Evolutionary conservation across 768 basidiomycete species (phyloP).

Genomic region (Phylloporus arenicola): DNA sequence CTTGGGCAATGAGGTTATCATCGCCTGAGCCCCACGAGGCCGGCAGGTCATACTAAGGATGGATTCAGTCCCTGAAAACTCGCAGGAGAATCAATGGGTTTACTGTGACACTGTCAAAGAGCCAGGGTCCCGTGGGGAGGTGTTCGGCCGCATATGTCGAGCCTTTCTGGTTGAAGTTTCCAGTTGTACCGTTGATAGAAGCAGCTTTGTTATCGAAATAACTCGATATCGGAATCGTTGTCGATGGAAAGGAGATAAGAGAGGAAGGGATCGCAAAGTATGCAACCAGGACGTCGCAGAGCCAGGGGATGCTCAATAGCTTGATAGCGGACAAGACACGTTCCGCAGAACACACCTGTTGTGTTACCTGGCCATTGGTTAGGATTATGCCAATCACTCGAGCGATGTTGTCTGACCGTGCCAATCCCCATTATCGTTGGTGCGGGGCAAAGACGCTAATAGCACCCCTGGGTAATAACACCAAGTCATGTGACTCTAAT

Average conservation of each 20-base stretch:
- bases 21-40: constrained; percentile 33
- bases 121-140: constrained; percentile 37
- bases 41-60: constrained; percentile 40
- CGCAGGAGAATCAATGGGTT: background rate
- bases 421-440: background rate
- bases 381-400: background rate
- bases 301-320: constrained; percentile 16
- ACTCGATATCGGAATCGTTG: constrained; percentile 23
- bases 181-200: constrained; percentile 32
- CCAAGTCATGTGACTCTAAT: background rate
- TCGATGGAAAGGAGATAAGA: constrained; percentile 30
- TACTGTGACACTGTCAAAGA: constrained; percentile 38
- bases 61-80: background rate
- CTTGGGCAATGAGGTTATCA: constrained; percentile 43
- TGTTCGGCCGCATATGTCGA: constrained; percentile 38
- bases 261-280: constrained; percentile 12
- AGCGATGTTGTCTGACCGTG: constrained; percentile 12
- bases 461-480: background rate
- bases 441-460: background rate
- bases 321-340: constrained; percentile 14
- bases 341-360: constrained; percentile 8
- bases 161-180: constrained; percentile 37
- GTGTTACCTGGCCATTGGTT: constrained; percentile 7
- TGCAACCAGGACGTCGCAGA: constrained; percentile 20
- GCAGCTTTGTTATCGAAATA: constrained; percentile 43